phyloP scores from a whole-genome alignment of 176 grass and related monocot species.

The Alopecurus myosuroides region DNA sequence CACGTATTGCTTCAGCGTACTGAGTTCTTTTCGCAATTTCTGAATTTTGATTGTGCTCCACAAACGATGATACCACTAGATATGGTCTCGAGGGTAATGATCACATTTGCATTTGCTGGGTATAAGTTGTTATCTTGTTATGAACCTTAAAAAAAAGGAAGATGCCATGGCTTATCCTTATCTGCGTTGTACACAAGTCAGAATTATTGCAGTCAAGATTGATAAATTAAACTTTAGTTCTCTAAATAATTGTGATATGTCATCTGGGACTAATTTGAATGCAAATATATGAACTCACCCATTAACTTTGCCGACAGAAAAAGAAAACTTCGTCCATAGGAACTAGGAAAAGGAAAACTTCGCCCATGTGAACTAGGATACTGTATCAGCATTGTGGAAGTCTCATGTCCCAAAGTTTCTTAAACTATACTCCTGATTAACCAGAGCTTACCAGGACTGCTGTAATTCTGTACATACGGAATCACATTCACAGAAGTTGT shows the following conservation, averaged over 20 bases:
- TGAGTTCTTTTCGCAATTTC: neutral
- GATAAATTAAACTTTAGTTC: neutral
- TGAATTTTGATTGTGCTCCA: neutral
- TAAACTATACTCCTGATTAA: no score
- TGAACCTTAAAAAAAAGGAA: neutral
- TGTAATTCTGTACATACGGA: neutral
- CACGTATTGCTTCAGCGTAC: neutral
- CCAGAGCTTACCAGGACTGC: neutral
- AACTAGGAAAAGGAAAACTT: neutral
- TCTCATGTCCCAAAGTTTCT: neutral
- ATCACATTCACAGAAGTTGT: neutral
- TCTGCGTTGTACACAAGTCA: neutral
- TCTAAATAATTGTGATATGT: neutral
- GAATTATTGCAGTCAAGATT: neutral
- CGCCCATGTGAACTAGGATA: neutral
- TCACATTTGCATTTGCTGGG: neutral
- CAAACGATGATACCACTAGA: neutral
- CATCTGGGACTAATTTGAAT: neutral
- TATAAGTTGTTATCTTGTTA: neutral
- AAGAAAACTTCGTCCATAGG: neutral
- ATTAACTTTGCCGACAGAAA: neutral
- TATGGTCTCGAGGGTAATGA: neutral
- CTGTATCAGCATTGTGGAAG: neutral
- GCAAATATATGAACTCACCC: neutral
- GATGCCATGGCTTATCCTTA: neutral